Base-by-base conservation (phyloP, 2,329 filamentous ascomycete species). In the Pestalotiopsis sp. region DNA sequence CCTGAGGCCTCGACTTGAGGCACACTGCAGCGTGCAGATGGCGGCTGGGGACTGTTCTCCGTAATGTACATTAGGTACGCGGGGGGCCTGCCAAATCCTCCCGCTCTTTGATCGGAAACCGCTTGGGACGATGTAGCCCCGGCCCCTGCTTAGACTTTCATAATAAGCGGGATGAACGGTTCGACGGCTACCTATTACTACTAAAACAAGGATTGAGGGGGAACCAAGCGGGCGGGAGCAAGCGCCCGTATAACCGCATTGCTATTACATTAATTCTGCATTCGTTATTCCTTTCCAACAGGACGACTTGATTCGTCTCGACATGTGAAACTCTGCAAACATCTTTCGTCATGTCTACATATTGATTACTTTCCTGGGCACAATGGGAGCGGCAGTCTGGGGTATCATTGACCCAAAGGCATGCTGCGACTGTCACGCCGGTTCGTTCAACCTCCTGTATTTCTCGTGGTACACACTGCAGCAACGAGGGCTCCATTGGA, bases 191-290 rank as follows among this genome's bases (percentile, higher is more conserved):
- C 31, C 31, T 36, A 36, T 36, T 36, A 36, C 31, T 36, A 36
- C 31, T 36, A 36, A 36, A 36, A 36, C 62, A 49, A 56, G 62
- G 62, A 66, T 52, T 27, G 49, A 25, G 45, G 36, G 20, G n/a
- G 25, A 17, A 66, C 45, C 64, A 52, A 36, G 49, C 45, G 41
- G 45, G 45, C 64, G 64, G 64, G 64, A 66, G 49, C 45, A 66
- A 66, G 64, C 64, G 64, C 64, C 64, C 64, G 64, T 58, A 36
- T 66, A 66, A 66, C 64, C 64, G 64, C 45, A 39, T n/a, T 52
- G 20, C 45, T 52, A 52, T 52, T 52, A 52, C 45, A 52, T 52
- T 52, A 49, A n/a, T 63, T 31, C 27, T 63, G n/a, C 31, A 31
- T 38, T 25, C 49, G 62, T 36, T 36, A 36, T 49, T 39, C 49